A percentile compares a stretch with the other conserved stretches of the same genome.
Conservation (phyloP, 495 filamentous ascomycete species). For the Hypomontagnella submonticulosa region DNA sequence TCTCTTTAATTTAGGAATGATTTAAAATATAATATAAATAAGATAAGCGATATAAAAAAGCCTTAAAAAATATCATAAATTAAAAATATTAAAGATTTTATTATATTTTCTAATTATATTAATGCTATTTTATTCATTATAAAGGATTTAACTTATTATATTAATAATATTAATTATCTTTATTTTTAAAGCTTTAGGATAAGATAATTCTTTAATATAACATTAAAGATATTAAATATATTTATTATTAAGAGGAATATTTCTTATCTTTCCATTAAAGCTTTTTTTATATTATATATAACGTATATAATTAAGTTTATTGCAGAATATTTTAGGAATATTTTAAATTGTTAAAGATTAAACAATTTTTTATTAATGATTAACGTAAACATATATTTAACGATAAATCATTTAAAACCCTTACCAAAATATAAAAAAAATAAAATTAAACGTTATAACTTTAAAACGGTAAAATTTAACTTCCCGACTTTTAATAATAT, state of each 20-base stretch:
- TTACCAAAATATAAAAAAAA: not conserved
- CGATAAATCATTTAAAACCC: not conserved
- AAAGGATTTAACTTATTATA: not conserved
- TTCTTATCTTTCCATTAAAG: not conserved
- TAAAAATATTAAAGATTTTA: not conserved
- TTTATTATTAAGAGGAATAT: not conserved
- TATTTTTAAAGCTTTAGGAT: not conserved
- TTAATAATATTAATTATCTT: not conserved
- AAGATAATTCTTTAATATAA: not conserved
- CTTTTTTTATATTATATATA: constrained; percentile 1
- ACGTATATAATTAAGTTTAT: not conserved
- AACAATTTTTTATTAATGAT: not conserved
- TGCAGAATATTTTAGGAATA: not conserved
- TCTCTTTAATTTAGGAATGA: not conserved
- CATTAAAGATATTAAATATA: not conserved
- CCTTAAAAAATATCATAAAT: not conserved
- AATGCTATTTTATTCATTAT: not conserved
- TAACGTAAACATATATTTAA: not conserved
- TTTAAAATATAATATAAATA: constrained; percentile 1
- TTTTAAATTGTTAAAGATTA: not conserved
- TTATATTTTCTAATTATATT: not conserved
- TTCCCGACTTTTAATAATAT: not conserved
- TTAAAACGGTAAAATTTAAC: not conserved
- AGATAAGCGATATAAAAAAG: not conserved
- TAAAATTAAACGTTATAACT: not conserved